Percentiles rank a stretch among this genome's conserved stretches.
These are phyloP conservation scores for Paraglomus occultum DNA, from an alignment of 192 early-diverging fungal genomes.

Conservation along the genomic window DNA sequence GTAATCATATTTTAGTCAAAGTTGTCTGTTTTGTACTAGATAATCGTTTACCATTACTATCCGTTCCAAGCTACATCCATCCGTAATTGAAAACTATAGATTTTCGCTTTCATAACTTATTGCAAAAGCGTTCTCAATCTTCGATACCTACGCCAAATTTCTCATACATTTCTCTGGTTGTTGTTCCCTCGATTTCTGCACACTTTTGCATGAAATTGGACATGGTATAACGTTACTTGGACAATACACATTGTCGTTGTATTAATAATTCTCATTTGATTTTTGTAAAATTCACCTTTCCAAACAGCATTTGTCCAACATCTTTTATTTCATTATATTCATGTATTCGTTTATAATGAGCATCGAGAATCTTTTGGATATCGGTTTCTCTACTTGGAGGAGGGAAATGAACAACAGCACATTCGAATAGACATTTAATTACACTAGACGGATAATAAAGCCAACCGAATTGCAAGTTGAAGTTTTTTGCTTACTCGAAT, in stretches of 20 bases:
- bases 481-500: background rate
- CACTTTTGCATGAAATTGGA: slow-evolving; percentile 27
- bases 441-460: background rate
- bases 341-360: slow-evolving; percentile 51
- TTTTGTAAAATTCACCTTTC: slow-evolving; percentile 32
- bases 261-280: background rate
- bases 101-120: too few relatives aligned
- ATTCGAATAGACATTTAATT: background rate
- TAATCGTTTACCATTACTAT: too few relatives aligned
- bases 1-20: too few relatives aligned
- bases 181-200: slow-evolving; percentile 57
- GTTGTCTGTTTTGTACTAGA: too few relatives aligned
- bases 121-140: slow-evolving; percentile 25
- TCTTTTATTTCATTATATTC: slow-evolving; percentile 69
- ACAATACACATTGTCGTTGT: background rate
- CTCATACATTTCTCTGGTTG: slow-evolving; percentile 55
- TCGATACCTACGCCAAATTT: slow-evolving; percentile 39
- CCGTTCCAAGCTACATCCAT: too few relatives aligned
- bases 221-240: background rate
- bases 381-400: slow-evolving; percentile 32
- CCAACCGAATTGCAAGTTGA: too few relatives aligned
- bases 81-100: too few relatives aligned
- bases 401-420: background rate
- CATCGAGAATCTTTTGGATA: slow-evolving; percentile 40
- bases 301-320: slow-evolving; percentile 47